Conservation (phyloP, 83 land plant species). For the Picea engelmannii region DNA sequence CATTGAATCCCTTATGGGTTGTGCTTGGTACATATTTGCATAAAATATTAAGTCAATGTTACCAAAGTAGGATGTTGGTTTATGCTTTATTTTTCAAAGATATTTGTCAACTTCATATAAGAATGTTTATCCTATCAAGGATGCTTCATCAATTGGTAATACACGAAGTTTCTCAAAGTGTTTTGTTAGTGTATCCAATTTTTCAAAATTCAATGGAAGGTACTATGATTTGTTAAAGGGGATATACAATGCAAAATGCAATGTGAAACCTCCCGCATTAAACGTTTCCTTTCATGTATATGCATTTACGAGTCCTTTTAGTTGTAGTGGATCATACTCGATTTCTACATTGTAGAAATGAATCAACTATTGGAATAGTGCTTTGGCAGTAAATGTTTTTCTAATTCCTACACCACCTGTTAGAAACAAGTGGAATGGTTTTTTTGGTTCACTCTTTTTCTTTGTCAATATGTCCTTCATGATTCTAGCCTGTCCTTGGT, state of each 20-base stretch:
- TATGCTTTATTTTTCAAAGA: no score
- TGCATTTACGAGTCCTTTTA: not conserved
- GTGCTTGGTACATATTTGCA: no score
- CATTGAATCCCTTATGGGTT: no score
- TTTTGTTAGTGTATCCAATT: not conserved
- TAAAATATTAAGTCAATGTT: no score
- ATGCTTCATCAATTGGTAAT: no score
- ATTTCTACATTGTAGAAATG: no score
- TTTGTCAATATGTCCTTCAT: not conserved
- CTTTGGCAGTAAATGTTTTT: not conserved
- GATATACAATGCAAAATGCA: not conserved
- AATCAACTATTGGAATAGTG: no score
- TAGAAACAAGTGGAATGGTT: not conserved
- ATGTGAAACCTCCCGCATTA: not conserved
- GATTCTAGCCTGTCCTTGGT: not conserved
- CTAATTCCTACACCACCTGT: not conserved
- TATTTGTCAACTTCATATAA: no score
- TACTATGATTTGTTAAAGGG: not conserved
- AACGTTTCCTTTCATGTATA: not conserved
- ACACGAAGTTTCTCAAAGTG: no score
- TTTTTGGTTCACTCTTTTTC: not conserved
- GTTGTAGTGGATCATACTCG: no score
- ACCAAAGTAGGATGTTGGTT: no score
- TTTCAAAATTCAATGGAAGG: not conserved
- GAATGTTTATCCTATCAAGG: no score